Conservation (phyloP, 2,329 filamentous ascomycete genomes). For the Oidium heveae region DNA sequence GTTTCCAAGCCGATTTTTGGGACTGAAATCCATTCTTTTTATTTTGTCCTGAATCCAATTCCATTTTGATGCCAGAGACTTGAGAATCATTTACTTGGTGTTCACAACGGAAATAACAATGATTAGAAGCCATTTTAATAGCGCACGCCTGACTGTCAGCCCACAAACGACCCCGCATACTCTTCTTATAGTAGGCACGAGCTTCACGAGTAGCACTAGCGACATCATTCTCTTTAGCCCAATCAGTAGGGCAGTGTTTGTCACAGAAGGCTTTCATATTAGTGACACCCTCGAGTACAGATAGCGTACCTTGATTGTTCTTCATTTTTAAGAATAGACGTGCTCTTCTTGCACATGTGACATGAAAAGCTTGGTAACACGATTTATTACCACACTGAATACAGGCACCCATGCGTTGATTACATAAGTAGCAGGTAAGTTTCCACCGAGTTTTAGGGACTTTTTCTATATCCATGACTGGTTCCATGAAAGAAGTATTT, state of each 20-base stretch:
- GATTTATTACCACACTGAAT: conserved; percentile 97
- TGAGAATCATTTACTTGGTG: conserved; percentile 61
- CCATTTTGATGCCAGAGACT: conserved; percentile 60
- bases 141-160: conserved; percentile 72
- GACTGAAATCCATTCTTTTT: conserved; percentile 48
- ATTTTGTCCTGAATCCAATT: conserved; percentile 43
- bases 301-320: conserved; percentile 54
- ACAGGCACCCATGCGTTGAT: conserved; percentile 91
- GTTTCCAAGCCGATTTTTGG: conserved; percentile 56
- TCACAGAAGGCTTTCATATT: conserved; percentile 89
- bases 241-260: conserved; percentile 76
- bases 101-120: conserved; percentile 35
- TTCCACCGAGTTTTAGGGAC: conserved; percentile 90
- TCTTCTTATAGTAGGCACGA: conserved; percentile 68
- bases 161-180: conserved; percentile 78
- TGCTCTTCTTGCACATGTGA: conserved; percentile 77
- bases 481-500: conserved; percentile 94
- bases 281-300: conserved; percentile 53
- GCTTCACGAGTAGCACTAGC: conserved; percentile 58
- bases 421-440: conserved; percentile 83
- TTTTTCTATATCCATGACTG: conserved; percentile 92
- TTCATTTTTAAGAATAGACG: conserved; percentile 92
- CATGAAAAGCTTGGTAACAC: conserved; percentile 91
- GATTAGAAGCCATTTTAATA: conserved; percentile 50
- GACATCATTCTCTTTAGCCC: conserved; percentile 66